These are phyloP conservation scores for Porodaedalea pini DNA, from an alignment of 1,284 basidiomycete genomes.

Conservation along the genomic window DNA sequence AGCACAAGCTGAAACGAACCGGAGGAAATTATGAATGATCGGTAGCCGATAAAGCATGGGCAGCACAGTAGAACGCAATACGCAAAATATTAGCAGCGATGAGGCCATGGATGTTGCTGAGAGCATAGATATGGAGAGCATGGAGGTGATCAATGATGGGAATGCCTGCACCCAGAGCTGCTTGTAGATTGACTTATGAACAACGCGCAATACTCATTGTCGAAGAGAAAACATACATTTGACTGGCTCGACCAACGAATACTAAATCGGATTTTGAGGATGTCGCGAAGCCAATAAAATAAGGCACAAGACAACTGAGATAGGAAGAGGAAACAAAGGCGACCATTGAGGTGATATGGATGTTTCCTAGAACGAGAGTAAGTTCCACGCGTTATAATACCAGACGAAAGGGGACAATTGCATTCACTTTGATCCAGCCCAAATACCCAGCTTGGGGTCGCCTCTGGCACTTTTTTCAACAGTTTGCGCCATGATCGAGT, in stretches of 20 bases:
- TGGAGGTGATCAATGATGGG: slow-evolving; percentile 33
- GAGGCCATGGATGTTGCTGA: slow-evolving; percentile 36
- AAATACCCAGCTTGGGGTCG: slow-evolving; percentile 46
- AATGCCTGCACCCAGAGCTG: slow-evolving; percentile 24
- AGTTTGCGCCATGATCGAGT: slow-evolving; percentile 37
- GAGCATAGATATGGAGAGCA: slow-evolving; percentile 40
- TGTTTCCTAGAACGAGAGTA: slow-evolving; percentile 48
- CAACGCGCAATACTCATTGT: slow-evolving; percentile 15
- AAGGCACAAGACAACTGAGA: slow-evolving; percentile 47
- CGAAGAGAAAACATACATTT: slow-evolving; percentile 8
- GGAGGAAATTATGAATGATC: slow-evolving; percentile 44
- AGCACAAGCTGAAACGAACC: slow-evolving; percentile 1
- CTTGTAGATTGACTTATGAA: slow-evolving; percentile 13
- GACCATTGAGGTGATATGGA: slow-evolving; percentile 65
- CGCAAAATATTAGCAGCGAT: slow-evolving; percentile 42
- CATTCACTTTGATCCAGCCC: slow-evolving; percentile 68
- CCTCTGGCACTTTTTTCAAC: slow-evolving; percentile 29
- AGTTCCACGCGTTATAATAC: background rate
- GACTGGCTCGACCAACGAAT: slow-evolving; percentile 42
- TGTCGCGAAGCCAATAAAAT: slow-evolving; percentile 48
- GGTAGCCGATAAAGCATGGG: slow-evolving; percentile 54
- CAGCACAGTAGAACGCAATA: slow-evolving; percentile 41
- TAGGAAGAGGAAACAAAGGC: slow-evolving; percentile 52
- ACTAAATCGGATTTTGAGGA: slow-evolving; percentile 55
- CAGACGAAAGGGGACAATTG: slow-evolving; percentile 22